phyloP scores from a whole-genome alignment of 306 rosid genomes.

The Vigna mungo region DNA sequence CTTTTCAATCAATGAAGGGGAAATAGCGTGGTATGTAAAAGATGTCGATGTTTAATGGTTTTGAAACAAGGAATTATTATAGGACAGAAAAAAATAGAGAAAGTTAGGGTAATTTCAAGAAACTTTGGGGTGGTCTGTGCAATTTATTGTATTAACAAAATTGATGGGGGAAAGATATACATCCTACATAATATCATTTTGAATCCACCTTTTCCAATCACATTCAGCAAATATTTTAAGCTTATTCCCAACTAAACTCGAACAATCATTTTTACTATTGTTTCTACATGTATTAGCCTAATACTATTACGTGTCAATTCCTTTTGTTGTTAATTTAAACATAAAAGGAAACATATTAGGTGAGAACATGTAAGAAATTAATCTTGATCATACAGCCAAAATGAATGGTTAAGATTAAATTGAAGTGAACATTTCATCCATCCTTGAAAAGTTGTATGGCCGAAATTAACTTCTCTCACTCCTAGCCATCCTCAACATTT shows the following conservation, averaged over 20 bases:
- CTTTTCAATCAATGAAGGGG: too few species aligned
- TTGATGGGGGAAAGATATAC: slow-evolving; percentile 3
- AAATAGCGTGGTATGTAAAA: too few species aligned
- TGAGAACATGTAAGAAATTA: not conserved
- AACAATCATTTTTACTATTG: slow-evolving; percentile 21
- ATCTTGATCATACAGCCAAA: not conserved
- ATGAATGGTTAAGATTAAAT: not conserved
- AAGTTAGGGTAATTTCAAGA: too few species aligned
- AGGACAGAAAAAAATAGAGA: too few species aligned
- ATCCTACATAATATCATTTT: not conserved
- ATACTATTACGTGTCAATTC: not conserved
- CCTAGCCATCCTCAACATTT: not conserved
- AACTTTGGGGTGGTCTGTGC: too few species aligned
- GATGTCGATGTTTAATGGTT: too few species aligned
- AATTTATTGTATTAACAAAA: not conserved
- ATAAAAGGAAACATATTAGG: not conserved
- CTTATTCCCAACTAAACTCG: slow-evolving; percentile 27
- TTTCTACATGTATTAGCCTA: not conserved
- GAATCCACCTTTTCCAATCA: slow-evolving; percentile 6
- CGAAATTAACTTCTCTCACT: not conserved
- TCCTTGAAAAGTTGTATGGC: not conserved
- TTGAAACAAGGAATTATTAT: too few species aligned
- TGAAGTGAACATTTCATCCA: not conserved
- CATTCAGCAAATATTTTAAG: slow-evolving; percentile 30
- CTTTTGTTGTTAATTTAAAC: slow-evolving; percentile 21